Base-by-base conservation (phyloP, 2,329 filamentous ascomycete genomes). In the Gliomastix tumulicola region DNA sequence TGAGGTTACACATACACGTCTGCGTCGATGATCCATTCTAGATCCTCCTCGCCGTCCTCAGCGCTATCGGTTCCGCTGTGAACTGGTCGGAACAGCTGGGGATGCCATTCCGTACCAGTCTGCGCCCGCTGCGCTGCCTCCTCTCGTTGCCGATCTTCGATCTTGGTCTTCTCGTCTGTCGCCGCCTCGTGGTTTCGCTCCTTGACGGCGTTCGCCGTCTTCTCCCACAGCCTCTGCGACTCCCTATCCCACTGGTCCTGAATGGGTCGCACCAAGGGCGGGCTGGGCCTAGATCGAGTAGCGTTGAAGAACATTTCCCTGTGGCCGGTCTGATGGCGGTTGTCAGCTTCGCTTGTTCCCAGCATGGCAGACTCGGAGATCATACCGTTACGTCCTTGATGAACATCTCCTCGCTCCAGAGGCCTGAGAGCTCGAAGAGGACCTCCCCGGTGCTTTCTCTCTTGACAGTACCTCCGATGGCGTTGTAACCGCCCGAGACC, bases 341-440 rank as follows among this genome's bases (percentile, higher is more conserved):
- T n/a, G n/a, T n/a, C n/a, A n/a, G n/a, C n/a, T n/a, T n/a, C n/a
- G n/a, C n/a, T n/a, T n/a, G n/a, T n/a, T n/a, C n/a, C n/a, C n/a
- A n/a, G n/a, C n/a, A 13, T 15, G 6, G 10, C n/a, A n/a, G n/a
- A n/a, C n/a, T n/a, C n/a, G 18, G 22, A 13, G 22, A 8, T 44
- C 78, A 46, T 68, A 88, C 86, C 56, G 76, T 76, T 43, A 89
- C 56, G 54, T 95, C 76, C 58, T 89, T 95, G 53, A 96, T 84
- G 47, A 74, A 82, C 90, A 98, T 98, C 57, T 97, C 87, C 38
- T 87, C 86, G 48, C 83, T 92, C 92, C 92, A 98, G 38, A 90
- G 67, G 2, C 92, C 92, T 2, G 86, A 94, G 7, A 98, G 69
- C 59, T 98, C 92, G 53, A 80, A 97, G n/a, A 96, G 69, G 7